A percentile compares a stretch with the other conserved stretches of the same genome.
Evolutionary conservation across 2,329 filamentous ascomycete species (phyloP).

Genomic region (Ophiostoma sp.): DNA sequence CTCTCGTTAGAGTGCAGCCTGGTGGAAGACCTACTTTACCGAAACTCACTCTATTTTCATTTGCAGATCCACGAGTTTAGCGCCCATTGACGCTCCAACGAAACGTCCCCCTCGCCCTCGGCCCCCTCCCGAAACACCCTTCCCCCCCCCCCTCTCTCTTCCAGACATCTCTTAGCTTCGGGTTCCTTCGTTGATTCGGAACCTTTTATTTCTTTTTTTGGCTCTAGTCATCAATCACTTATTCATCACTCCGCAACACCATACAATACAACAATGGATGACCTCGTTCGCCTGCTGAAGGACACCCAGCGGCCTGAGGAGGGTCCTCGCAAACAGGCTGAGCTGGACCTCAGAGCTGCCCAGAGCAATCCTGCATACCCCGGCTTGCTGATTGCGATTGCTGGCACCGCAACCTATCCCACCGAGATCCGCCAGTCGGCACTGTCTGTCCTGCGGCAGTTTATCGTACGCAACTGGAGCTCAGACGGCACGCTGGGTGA

Average conservation of each 20-base stretch:
- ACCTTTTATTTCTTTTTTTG: too few species aligned
- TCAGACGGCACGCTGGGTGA: constrained; percentile 64
- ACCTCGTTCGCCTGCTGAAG: constrained; percentile 80
- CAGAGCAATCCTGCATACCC: constrained; percentile 68
- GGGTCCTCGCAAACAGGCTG: constrained; percentile 75
- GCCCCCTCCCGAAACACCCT: background rate
- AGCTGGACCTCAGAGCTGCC: constrained; percentile 70
- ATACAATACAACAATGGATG: constrained; percentile 62
- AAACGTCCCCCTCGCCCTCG: constrained; percentile 6
- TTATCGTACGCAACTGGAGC: constrained; percentile 81
- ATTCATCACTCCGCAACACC: background rate
- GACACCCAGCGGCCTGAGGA: constrained; percentile 77
- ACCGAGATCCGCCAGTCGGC: constrained; percentile 76
- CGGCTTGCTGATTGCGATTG: constrained; percentile 72
- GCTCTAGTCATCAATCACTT: too few species aligned
- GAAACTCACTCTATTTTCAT: too few species aligned
- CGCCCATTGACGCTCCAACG: constrained; percentile 4
- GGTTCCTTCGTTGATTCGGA: too few species aligned
- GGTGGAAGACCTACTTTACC: background rate
- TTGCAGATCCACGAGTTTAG: background rate
- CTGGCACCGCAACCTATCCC: constrained; percentile 66
- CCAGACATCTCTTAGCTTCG: background rate
- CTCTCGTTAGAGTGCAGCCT: background rate
- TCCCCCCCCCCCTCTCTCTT: background rate
- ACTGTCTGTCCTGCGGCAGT: constrained; percentile 71